Evolutionary conservation across 305 asterid genomes (phyloP), one percentile per base, ranked within the genome.

Genomic region (Rubia tinctorum): DNA sequence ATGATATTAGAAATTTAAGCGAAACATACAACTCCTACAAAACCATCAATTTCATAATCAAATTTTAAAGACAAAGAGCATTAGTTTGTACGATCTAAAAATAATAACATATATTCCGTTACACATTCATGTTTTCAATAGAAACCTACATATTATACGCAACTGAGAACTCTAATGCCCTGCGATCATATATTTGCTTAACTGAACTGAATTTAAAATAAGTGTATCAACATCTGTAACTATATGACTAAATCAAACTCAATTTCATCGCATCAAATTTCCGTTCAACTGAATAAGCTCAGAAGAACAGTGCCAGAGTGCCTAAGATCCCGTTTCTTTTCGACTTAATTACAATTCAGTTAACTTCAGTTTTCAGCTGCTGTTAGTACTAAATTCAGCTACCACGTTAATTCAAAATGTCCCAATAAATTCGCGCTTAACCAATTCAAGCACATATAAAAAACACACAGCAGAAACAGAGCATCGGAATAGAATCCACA

Each of bases 401-500:
- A 8, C 7, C 18, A 18, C 8, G 12, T 17, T 51, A 53, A 2
- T 53, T 17, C 59, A 17, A 6, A 53, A 53, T 30, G 8, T 43
- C 6, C 15, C 8, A 49, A 56, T 6, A 39, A 71, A 37, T 10
- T 51, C 25, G 34, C 23, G 30, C 59, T 18, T 67, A 59, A 56
- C 20, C 25, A 7, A 75, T 34, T 30, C 22, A 68, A 69, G n/a
- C n/a, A 17, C 15, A 30, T 8, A 13, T 30, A 8, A 30, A 72
- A 25, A 22, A 58, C 3, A 53, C 14, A 42, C 20, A 66, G 11
- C 34, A 11, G 34, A 58, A 22, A 23, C 64, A 23, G 64, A 58
- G 34, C 27, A 20, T 7, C 34, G 20, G 10, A 22, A 2, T 7
- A 10, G 14, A 63, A 8, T 17, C 22, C 6, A 79, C 90, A 73